Conservation (phyloP, 257 asterid genomes). For the Solanum gracilifrons region DNA sequence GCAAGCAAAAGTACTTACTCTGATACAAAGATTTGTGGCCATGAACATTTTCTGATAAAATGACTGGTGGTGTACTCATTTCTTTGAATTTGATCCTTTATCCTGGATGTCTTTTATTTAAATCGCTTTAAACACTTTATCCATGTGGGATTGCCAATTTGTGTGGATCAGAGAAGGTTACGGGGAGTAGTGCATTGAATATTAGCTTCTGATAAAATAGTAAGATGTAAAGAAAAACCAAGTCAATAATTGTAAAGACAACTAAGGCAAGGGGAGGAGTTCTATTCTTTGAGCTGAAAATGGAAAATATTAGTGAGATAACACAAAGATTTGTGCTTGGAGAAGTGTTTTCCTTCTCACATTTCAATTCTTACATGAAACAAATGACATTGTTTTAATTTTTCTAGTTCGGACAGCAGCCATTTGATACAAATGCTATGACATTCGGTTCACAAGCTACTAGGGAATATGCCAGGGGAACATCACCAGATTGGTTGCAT, state of each 20-base stretch:
- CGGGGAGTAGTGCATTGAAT: neutral
- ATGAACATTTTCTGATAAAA: neutral
- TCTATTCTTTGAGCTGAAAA: neutral
- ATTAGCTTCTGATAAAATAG: neutral
- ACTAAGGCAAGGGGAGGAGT: neutral
- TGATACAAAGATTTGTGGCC: neutral
- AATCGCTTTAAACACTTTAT: neutral
- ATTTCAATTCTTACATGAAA: neutral
- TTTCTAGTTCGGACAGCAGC: constrained; percentile 38
- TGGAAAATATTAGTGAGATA: neutral
- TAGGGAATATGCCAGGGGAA: constrained; percentile 33
- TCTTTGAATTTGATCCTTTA: neutral
- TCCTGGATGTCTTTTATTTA: neutral
- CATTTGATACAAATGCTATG: constrained; percentile 20
- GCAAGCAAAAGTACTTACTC: neutral
- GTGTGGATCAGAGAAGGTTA: neutral
- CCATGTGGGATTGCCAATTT: neutral
- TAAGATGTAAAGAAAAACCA: neutral
- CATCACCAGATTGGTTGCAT: constrained; percentile 58
- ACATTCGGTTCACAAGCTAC: constrained; percentile 22
- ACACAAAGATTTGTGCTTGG: neutral
- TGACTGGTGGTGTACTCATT: neutral
- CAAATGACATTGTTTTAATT: neutral
- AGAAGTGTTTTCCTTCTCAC: neutral
- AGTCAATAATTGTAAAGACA: neutral